Percentiles rank a stretch among this genome's conserved stretches.
phyloP scores from a whole-genome alignment of 805 yeast species.

The Sungouiozyma intestinalis region DNA sequence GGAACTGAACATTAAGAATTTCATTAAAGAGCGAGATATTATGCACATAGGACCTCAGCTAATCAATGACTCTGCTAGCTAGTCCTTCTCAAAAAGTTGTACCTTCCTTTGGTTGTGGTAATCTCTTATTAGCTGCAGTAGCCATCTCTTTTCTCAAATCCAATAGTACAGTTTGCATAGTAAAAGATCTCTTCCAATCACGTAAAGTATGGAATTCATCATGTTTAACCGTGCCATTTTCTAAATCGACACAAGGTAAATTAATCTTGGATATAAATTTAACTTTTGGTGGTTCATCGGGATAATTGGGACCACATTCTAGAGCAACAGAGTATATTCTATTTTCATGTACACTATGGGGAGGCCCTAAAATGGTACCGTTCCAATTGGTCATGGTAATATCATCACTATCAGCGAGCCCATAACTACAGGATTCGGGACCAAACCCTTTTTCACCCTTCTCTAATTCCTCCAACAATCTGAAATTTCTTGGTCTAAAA shows the following conservation, averaged over 20 bases:
- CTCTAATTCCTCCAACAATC: slow-evolving; percentile 90
- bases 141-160: slow-evolving; percentile 92
- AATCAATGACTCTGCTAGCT: no score
- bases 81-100: slow-evolving; percentile 41
- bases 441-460: slow-evolving; percentile 97
- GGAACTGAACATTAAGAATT: not conserved
- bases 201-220: slow-evolving; percentile 55
- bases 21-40: not conserved
- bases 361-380: slow-evolving; percentile 97
- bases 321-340: slow-evolving; percentile 79
- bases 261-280: slow-evolving; percentile 75
- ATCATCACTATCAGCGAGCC: slow-evolving; percentile 82
- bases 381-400: slow-evolving; percentile 93
- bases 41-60: no score
- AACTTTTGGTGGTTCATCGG: slow-evolving; percentile 80
- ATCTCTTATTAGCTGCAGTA: slow-evolving; percentile 63
- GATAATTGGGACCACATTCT: slow-evolving; percentile 76
- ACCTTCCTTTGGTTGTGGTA: slow-evolving; percentile 90
- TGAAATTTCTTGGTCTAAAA: slow-evolving; percentile 73
- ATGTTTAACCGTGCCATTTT: slow-evolving; percentile 45
- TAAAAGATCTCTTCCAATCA: slow-evolving; percentile 82
- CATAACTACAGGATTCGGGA: slow-evolving; percentile 94
- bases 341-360: slow-evolving; percentile 83
- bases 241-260: slow-evolving; percentile 76
- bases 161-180: slow-evolving; percentile 85